Conservation (phyloP, 148 eudicot species). For the Rhododendron griersonianum region DNA sequence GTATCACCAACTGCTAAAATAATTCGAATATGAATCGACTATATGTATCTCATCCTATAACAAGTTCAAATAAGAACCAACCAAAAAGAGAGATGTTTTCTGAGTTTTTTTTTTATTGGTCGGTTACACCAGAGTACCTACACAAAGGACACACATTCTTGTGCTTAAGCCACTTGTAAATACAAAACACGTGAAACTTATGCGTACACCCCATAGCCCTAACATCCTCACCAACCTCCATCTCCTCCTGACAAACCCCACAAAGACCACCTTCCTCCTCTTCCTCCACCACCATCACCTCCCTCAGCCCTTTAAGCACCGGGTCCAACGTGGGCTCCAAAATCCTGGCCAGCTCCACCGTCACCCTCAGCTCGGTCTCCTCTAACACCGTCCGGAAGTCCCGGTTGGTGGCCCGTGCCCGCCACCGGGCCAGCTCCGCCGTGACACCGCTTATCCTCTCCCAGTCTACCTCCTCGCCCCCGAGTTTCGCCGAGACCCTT, state of each 20-base stretch:
- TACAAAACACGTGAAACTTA: background rate
- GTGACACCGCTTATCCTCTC: background rate
- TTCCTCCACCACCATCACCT: background rate
- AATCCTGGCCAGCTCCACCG: background rate
- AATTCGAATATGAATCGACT: too few relatives aligned
- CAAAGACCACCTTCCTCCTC: background rate
- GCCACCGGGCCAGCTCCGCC: background rate
- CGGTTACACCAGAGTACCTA: background rate
- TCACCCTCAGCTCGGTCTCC: background rate
- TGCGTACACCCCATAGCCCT: conserved; percentile 2
- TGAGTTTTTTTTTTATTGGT: background rate
- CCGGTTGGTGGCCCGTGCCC: background rate
- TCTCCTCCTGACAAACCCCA: conserved; percentile 9
- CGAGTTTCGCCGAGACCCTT: background rate
- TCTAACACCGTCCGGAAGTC: background rate
- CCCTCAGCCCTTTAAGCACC: background rate
- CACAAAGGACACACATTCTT: background rate
- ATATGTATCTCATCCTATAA: too few relatives aligned
- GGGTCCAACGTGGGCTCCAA: background rate
- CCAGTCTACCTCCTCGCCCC: background rate
- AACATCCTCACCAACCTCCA: background rate
- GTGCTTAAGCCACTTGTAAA: background rate
- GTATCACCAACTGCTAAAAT: too few relatives aligned
- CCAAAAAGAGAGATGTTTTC: too few relatives aligned
- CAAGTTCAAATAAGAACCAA: too few relatives aligned